A percentile compares a stretch with the other conserved stretches of the same genome.
Conservation (phyloP, 495 filamentous ascomycete species). For the Friedmanniomyces simplex region DNA sequence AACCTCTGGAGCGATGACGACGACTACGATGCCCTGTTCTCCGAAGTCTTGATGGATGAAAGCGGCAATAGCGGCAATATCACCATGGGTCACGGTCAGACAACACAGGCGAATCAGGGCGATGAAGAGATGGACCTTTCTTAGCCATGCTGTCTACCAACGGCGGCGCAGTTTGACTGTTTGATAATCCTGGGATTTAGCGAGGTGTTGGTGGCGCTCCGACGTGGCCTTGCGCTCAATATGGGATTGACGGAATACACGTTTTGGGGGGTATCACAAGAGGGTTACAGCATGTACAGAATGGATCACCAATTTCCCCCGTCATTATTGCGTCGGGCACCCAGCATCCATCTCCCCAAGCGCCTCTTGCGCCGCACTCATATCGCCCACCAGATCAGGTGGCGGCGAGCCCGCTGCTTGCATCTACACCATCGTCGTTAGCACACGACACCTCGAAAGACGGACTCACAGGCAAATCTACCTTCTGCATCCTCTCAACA, state of each 20-base stretch:
- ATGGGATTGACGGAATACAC: too few relatives aligned
- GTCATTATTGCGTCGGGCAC: slow-evolving; percentile 61
- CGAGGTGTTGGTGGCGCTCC: slow-evolving; percentile 12
- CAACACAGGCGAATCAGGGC: slow-evolving; percentile 4
- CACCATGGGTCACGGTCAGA: background rate
- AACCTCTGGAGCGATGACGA: slow-evolving; percentile 40
- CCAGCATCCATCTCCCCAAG: slow-evolving; percentile 58
- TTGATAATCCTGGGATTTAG: slow-evolving; percentile 1
- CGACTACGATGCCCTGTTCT: slow-evolving; percentile 50
- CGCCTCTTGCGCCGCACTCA: slow-evolving; percentile 64
- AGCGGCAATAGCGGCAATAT: background rate
- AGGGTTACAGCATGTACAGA: background rate
- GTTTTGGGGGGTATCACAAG: slow-evolving; percentile 5
- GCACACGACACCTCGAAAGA: slow-evolving; percentile 4
- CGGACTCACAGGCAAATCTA: slow-evolving; percentile 33
- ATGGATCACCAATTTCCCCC: background rate
- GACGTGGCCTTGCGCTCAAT: too few relatives aligned
- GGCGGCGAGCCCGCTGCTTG: slow-evolving; percentile 88
- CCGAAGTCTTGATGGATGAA: slow-evolving; percentile 18
- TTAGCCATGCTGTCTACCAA: background rate
- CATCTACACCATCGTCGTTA: slow-evolving; percentile 47
- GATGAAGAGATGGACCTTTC: slow-evolving; percentile 20
- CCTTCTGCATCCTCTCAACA: slow-evolving; percentile 95
- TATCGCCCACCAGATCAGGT: slow-evolving; percentile 79
- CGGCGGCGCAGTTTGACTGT: background rate